Conservation (phyloP, 2,329 filamentous ascomycete species). For the Penicillium sclerotigenum region DNA sequence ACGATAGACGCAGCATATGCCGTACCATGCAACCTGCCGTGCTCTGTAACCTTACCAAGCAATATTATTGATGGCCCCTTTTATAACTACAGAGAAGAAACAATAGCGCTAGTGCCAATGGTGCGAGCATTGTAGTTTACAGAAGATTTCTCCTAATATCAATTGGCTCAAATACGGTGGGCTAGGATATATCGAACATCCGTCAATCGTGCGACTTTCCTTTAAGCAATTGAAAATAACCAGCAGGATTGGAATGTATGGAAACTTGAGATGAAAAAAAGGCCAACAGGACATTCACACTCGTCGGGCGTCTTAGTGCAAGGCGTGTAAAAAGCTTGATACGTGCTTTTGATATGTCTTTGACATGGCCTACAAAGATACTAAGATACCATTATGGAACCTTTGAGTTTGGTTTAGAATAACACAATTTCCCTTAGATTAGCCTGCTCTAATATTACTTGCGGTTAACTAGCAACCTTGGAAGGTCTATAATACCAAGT, state of each 20-base stretch:
- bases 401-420: background rate
- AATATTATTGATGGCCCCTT: background rate
- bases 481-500: conserved; percentile 10
- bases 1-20: background rate
- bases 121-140: too few relatives aligned
- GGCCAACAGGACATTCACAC: background rate
- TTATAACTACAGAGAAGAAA: background rate
- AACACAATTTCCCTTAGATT: background rate
- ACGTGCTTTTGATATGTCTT: background rate
- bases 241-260: background rate
- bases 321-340: background rate
- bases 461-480: background rate
- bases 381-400: background rate
- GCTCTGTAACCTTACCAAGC: too few relatives aligned
- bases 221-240: background rate
- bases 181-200: background rate
- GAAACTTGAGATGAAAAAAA: background rate
- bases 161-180: background rate
- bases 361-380: background rate
- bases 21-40: background rate
- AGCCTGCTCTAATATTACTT: background rate
- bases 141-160: too few relatives aligned
- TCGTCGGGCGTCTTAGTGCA: background rate
- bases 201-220: too few relatives aligned
- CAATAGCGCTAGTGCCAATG: background rate